phyloP scores from a whole-genome alignment of 768 basidiomycete species.

The Hygrocybe punicea region DNA sequence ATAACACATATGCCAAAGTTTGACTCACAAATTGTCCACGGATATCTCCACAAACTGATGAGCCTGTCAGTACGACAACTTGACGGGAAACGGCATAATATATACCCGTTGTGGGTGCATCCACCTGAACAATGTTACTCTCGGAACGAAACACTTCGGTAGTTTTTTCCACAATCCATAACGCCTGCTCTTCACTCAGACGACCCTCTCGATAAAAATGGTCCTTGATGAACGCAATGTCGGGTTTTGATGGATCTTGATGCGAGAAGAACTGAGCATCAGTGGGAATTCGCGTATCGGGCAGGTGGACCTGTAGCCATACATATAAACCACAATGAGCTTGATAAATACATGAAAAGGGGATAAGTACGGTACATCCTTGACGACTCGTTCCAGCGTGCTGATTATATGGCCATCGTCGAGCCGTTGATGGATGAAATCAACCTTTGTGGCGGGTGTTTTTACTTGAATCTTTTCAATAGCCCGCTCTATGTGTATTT shows the following conservation, averaged over 20 bases:
- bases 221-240: constrained; percentile 95
- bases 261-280: constrained; percentile 89
- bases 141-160: constrained; percentile 79
- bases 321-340: not conserved
- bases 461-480: constrained; percentile 62
- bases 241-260: constrained; percentile 82
- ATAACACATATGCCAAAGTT: constrained; percentile 9
- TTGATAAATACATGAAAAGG: not conserved
- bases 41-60: constrained; percentile 93
- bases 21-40: constrained; percentile 95
- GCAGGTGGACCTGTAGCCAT: constrained; percentile 82
- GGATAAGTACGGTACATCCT: constrained; percentile 81
- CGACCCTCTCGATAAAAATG: constrained; percentile 98
- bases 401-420: constrained; percentile 90
- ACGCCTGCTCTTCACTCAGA: constrained; percentile 88
- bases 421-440: constrained; percentile 88
- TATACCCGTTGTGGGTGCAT: constrained; percentile 97
- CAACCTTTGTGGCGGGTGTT: constrained; percentile 58
- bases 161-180: constrained; percentile 89
- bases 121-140: constrained; percentile 88
- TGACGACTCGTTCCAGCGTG: constrained; percentile 93
- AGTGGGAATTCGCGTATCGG: constrained; percentile 89
- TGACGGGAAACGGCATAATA: too few relatives aligned
- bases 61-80: not conserved
- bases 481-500: constrained; percentile 56